Evolutionary conservation across 1,284 basidiomycete genomes (phyloP).

Genomic region (Afroboletus lepidellus): DNA sequence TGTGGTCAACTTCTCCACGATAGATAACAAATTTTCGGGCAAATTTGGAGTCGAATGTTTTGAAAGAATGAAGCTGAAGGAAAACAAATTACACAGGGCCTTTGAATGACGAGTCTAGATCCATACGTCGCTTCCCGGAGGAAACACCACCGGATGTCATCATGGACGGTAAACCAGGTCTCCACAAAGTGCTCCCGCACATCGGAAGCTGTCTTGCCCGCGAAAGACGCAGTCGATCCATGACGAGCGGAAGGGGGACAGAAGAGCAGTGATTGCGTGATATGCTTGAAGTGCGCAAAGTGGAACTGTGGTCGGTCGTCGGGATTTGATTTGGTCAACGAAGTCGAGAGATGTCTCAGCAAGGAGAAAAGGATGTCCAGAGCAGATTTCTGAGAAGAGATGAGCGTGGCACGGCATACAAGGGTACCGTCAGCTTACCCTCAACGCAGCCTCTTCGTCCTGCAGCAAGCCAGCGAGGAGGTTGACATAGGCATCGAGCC

Average conservation of each 20-base stretch:
- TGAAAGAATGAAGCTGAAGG: conserved; percentile 21
- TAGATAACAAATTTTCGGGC: conserved; percentile 65
- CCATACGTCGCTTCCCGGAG: conserved; percentile 80
- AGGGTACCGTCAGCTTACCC: conserved; percentile 41
- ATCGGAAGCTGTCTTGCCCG: conserved; percentile 50
- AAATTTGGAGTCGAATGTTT: conserved; percentile 38
- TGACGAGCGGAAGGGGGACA: conserved; percentile 55
- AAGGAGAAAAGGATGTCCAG: conserved; percentile 81
- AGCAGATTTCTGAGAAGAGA: conserved; percentile 58
- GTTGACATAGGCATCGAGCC: conserved; percentile 64
- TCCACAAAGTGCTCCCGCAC: conserved; percentile 65
- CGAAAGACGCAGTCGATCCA: conserved; percentile 19
- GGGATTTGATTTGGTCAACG: conserved; percentile 45
- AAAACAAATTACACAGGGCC: conserved; percentile 2
- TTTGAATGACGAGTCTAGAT: not conserved
- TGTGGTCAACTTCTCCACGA: conserved; percentile 77
- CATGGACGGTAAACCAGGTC: conserved; percentile 76
- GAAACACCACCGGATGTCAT: conserved; percentile 94
- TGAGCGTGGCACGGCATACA: conserved; percentile 2
- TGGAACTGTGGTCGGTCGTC: conserved; percentile 62
- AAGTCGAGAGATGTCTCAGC: conserved; percentile 72
- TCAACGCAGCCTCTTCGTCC: conserved; percentile 65
- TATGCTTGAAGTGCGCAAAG: conserved; percentile 63
- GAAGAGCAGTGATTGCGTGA: conserved; percentile 58
- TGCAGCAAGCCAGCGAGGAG: conserved; percentile 69